Evolutionary conservation across 192 early-diverging fungal species (phyloP).

Genomic region (Backusella circina): DNA sequence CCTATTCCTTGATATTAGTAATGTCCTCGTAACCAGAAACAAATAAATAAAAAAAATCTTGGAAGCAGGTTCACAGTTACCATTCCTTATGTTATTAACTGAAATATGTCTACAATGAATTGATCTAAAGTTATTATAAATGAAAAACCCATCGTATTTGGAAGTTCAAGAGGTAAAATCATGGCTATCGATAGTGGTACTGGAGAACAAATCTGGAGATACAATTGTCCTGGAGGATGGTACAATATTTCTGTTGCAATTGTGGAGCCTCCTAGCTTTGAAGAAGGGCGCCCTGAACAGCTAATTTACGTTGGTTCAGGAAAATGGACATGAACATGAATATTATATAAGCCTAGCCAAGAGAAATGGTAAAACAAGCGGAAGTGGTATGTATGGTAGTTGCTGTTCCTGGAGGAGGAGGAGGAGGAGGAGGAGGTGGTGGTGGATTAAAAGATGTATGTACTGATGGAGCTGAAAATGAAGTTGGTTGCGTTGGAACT

Average conservation of each 20-base stretch:
- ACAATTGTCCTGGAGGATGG: slow-evolving; percentile 20
- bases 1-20: too few relatives aligned
- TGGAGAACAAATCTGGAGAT: slow-evolving; percentile 19
- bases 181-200: slow-evolving; percentile 12
- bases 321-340: slow-evolving; percentile 7
- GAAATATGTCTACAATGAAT: too few relatives aligned
- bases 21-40: too few relatives aligned
- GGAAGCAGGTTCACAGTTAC: too few relatives aligned
- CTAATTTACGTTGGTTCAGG: slow-evolving; percentile 15
- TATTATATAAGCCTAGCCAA: not conserved
- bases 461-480: not conserved
- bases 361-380: not conserved
- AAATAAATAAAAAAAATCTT: too few relatives aligned
- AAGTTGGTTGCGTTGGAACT: not conserved
- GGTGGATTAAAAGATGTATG: not conserved
- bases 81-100: too few relatives aligned
- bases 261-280: slow-evolving; percentile 1
- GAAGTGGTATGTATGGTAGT: slow-evolving; percentile 3
- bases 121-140: too few relatives aligned
- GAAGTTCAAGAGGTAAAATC: slow-evolving; percentile 14
- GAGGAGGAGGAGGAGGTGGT: not conserved
- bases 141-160: not conserved
- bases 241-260: slow-evolving; percentile 16
- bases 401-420: slow-evolving; percentile 11
- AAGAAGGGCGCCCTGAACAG: not conserved